phyloP scores from a whole-genome alignment of 2,329 filamentous ascomycete species.

The Xylaria hypoxylon region DNA sequence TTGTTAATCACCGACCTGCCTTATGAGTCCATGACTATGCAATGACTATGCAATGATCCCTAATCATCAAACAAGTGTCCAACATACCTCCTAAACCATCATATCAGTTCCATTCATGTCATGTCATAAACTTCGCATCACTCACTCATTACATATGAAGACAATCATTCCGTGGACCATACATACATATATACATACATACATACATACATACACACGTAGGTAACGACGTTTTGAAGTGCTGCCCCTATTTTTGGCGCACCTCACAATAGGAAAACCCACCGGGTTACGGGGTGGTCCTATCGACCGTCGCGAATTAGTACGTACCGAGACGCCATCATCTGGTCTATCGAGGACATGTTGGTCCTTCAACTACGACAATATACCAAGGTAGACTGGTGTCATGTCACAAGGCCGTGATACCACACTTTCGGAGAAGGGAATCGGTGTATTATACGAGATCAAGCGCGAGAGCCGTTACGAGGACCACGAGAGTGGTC shows the following conservation, averaged over 20 bases:
- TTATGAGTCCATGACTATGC: too few relatives aligned
- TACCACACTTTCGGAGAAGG: neutral
- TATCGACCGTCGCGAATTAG: neutral
- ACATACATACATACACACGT: too few relatives aligned
- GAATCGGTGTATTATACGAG: conserved; percentile 39
- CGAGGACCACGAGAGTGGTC: conserved; percentile 15
- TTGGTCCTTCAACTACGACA: neutral
- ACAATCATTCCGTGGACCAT: too few relatives aligned
- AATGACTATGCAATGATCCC: too few relatives aligned
- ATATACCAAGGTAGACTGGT: too few relatives aligned
- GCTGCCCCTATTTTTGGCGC: conserved; percentile 15
- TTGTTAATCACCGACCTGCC: too few relatives aligned
- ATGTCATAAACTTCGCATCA: too few relatives aligned
- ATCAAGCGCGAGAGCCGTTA: conserved; percentile 25
- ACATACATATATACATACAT: too few relatives aligned
- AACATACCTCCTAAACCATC: too few relatives aligned
- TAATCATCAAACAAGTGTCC: too few relatives aligned
- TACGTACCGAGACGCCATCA: neutral
- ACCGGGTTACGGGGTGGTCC: neutral
- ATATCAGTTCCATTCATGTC: too few relatives aligned
- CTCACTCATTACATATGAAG: too few relatives aligned
- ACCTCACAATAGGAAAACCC: neutral
- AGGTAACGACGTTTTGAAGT: conserved; percentile 2
- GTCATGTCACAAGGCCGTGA: neutral
- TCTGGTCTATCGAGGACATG: neutral